Evolutionary conservation across 345 rosid species (phyloP).

Genomic region (Triadica sebifera): DNA sequence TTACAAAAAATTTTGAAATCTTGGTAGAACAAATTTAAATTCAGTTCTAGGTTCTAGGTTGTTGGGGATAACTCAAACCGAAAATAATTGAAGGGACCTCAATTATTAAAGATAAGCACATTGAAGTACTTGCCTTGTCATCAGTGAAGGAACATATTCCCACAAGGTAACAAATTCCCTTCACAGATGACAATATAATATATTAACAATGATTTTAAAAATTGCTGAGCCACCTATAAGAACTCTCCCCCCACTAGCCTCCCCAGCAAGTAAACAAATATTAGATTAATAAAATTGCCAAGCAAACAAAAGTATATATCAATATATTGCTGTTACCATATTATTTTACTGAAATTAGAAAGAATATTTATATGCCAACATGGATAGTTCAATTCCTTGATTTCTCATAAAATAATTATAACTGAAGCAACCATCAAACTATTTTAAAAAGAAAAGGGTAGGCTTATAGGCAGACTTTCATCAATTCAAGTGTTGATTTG

Average conservation of each 20-base stretch:
- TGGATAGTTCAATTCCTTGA: background rate
- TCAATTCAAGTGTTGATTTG: background rate
- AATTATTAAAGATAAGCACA: background rate
- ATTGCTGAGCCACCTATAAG: too few relatives aligned
- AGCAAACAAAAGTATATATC: background rate
- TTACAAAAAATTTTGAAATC: background rate
- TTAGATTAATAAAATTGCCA: background rate
- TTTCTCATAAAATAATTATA: background rate
- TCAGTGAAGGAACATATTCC: background rate
- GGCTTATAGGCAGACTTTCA: background rate
- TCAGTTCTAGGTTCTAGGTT: background rate
- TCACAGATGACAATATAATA: too few relatives aligned
- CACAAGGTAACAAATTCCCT: too few relatives aligned
- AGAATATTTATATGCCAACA: background rate
- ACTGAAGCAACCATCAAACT: background rate
- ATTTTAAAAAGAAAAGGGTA: background rate
- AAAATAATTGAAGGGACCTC: background rate
- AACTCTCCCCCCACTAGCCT: too few relatives aligned
- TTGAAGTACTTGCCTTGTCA: background rate
- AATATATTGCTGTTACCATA: background rate
- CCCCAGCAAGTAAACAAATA: background rate
- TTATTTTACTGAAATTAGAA: background rate
- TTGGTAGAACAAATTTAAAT: background rate
- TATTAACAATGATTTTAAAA: too few relatives aligned
- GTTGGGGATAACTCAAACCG: conserved; percentile 1